Base-by-base conservation (phyloP, 345 rosid genomes). In the Salix exigua region DNA sequence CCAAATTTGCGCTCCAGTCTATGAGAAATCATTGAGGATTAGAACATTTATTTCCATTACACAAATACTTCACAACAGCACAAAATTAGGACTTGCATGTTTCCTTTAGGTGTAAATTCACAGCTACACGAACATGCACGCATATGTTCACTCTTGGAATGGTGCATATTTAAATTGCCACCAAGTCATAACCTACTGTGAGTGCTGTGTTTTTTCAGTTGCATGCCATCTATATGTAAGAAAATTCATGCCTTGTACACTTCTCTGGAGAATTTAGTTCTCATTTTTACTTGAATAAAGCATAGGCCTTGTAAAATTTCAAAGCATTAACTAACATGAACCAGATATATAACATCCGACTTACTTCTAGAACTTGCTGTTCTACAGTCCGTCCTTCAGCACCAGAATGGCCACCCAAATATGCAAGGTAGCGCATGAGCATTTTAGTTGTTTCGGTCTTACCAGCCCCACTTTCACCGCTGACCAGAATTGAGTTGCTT, bases 381-480 rank as follows among this genome's bases (percentile, higher is more conserved):
- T 92, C 97, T 70, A 92, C 91, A 0, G 94, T 89, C 68, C 87
- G 84, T 62, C 93, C 94, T 78, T 86, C 97, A 69, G 82, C 87
- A 64, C 86, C 87, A 72, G 83, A 69, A 78, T 86, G 87, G 21
- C 98, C 98, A 64, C 95, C 98, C 75, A 91, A 31, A 83, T 78
- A 88, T 21, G 98, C 98, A 79, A 94, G 94, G 85, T 94, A 94
- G 40, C 88, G 90, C 99, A 94, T 94, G 64, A 94, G 88, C 93
- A 91, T 87, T 84, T 94, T 94, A 60, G 99, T 94, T 3, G 97
- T 92, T 82, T 94, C 99, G 14, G 99, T 94, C 83, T 94, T 94
- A 72, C 99, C 99, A 28, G 98, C 93, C 62, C 97, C 97, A 82
- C 99, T 94, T 82, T 94, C 99, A 58, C 99, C 99, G 66, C 99